Conservation (phyloP, 495 filamentous ascomycete species). For the Penicillium taxi region DNA sequence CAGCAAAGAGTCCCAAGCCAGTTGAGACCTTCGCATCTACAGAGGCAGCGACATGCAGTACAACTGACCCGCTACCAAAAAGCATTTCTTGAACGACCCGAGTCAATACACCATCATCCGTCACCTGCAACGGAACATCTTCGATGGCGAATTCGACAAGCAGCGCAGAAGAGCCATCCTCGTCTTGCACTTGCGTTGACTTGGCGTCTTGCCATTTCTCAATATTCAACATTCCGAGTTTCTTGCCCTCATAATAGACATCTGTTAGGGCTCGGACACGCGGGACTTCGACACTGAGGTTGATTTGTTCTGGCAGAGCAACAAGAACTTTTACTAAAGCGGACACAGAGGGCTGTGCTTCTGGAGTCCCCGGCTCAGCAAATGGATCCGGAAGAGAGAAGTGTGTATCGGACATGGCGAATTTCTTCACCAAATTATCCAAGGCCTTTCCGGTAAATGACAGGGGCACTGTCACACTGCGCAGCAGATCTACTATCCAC, state of each 20-base stretch:
- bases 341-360: conserved; percentile 67
- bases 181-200: conserved; percentile 57
- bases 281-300: conserved; percentile 68
- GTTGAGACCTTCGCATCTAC: conserved; percentile 78
- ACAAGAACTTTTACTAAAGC: conserved; percentile 72
- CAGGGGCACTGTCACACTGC: conserved; percentile 74
- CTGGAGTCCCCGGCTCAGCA: conserved; percentile 66
- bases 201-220: conserved; percentile 76
- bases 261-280: conserved; percentile 66
- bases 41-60: conserved; percentile 64
- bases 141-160: conserved; percentile 65
- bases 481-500: conserved; percentile 76
- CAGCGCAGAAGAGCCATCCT: conserved; percentile 48
- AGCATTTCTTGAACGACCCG: conserved; percentile 67
- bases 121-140: conserved; percentile 73
- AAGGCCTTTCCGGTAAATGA: conserved; percentile 74
- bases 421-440: conserved; percentile 74
- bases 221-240: conserved; percentile 70
- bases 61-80: conserved; percentile 57
- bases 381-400: conserved; percentile 73
- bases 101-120: conserved; percentile 63
- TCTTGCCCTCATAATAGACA: conserved; percentile 64
- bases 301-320: conserved; percentile 73
- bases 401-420: conserved; percentile 73
- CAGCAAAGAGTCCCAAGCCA: conserved; percentile 64